Conservation (phyloP, 2,329 filamentous ascomycete species). For the Bimuria novae-zelandiae region DNA sequence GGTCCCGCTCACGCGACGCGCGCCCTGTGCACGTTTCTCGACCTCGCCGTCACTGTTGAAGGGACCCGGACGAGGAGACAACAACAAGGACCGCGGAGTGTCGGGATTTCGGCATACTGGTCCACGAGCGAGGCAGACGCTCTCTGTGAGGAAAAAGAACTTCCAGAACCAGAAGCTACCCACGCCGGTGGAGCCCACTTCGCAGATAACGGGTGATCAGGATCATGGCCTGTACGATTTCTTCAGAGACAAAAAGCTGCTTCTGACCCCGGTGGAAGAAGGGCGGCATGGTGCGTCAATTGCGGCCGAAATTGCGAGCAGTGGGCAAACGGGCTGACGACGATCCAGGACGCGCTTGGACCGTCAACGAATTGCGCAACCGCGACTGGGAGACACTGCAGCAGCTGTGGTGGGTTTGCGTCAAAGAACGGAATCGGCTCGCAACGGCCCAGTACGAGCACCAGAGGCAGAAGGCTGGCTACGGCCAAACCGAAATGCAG, state of each 20-base stretch:
- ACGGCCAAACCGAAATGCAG: constrained; percentile 71
- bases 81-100: constrained; percentile 78
- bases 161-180: constrained; percentile 59
- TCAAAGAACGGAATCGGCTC: constrained; percentile 87
- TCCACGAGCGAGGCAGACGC: constrained; percentile 64
- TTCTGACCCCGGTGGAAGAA: constrained; percentile 74
- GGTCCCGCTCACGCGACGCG: constrained; percentile 24
- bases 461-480: constrained; percentile 68
- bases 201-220: constrained; percentile 65
- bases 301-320: neutral
- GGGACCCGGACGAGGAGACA: constrained; percentile 60
- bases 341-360: constrained; percentile 73
- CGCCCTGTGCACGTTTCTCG: constrained; percentile 59
- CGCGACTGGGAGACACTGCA: constrained; percentile 97
- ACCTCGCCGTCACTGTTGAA: constrained; percentile 56
- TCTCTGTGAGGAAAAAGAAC: constrained; percentile 72
- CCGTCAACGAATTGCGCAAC: constrained; percentile 77
- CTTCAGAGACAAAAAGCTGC: constrained; percentile 71
- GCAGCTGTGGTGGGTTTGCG: constrained; percentile 90
- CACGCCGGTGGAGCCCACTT: constrained; percentile 66
- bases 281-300: constrained; percentile 63
- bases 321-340: constrained; percentile 2
- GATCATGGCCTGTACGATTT: constrained; percentile 93
- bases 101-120: constrained; percentile 81
- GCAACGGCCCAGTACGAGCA: constrained; percentile 77